These are phyloP conservation scores for Aspergillus nanangensis DNA, from an alignment of 495 filamentous ascomycete genomes.

Conservation along the genomic window DNA sequence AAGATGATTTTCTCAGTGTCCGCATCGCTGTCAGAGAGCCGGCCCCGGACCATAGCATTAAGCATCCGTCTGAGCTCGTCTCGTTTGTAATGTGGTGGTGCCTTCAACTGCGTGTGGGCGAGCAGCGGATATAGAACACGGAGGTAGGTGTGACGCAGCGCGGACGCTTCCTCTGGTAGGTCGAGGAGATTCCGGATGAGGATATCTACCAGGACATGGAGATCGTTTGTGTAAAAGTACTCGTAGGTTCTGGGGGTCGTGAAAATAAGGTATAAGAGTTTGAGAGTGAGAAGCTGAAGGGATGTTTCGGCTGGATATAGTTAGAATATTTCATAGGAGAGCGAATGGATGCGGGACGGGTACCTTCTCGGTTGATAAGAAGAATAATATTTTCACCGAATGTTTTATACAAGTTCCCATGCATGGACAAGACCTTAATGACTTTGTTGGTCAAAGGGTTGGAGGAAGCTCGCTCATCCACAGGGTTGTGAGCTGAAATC, in stretches of 20 bases:
- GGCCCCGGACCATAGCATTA: constrained; percentile 52
- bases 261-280: constrained; percentile 91
- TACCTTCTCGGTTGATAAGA: constrained; percentile 89
- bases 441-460: constrained; percentile 82
- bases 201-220: constrained; percentile 91
- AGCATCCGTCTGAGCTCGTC: constrained; percentile 78
- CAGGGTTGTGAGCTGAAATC: constrained; percentile 61
- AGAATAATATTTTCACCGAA: constrained; percentile 98
- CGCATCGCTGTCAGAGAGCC: constrained; percentile 27
- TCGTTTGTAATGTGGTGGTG: constrained; percentile 85
- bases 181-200: constrained; percentile 94
- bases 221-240: constrained; percentile 97
- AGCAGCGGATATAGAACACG: constrained; percentile 88
- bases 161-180: constrained; percentile 72
- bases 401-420: constrained; percentile 79
- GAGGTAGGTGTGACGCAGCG: constrained; percentile 94
- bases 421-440: constrained; percentile 77
- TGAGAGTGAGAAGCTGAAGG: constrained; percentile 89
- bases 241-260: constrained; percentile 87
- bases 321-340: not conserved
- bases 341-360: not conserved
- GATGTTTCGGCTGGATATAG: constrained; percentile 66
- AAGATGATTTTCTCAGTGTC: constrained; percentile 49
- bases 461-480: constrained; percentile 26
- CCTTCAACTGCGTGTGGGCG: constrained; percentile 81